Evolutionary conservation across 73 alveolate genomes (phyloP).

Genomic region (Paramecium bursaria): DNA sequence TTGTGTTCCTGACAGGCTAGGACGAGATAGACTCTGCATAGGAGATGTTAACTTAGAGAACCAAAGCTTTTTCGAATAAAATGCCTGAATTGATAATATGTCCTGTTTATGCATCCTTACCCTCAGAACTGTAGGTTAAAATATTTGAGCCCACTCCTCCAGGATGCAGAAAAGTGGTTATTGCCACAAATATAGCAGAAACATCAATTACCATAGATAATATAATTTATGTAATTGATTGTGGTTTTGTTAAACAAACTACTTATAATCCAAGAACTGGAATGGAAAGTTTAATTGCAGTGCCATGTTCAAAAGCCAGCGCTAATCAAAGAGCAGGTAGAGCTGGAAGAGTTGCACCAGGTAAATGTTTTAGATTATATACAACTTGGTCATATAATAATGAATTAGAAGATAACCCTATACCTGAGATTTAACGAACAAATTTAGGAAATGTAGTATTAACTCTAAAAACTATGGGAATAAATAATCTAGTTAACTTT

Average conservation of each 20-base stretch:
- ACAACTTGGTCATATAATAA: conserved; percentile 96
- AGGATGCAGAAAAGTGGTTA: conserved; percentile 96
- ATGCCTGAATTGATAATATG: conserved; percentile 95
- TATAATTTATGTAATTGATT: conserved; percentile 97
- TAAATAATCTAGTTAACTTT: conserved; percentile 96
- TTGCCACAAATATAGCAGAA: conserved; percentile 99
- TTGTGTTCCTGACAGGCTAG: conserved; percentile 98
- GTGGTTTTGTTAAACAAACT: conserved; percentile 98
- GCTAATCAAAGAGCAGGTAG: conserved; percentile 87
- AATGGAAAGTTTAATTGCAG: conserved; percentile 90
- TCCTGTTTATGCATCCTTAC: conserved; percentile 98
- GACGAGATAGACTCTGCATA: conserved; percentile 99
- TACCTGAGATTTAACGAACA: conserved; percentile 99
- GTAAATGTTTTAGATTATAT: conserved; percentile 99
- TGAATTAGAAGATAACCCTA: conserved; percentile 96
- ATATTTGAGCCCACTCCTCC: conserved; percentile 98
- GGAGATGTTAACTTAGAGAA: conserved; percentile 93
- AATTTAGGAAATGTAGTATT: conserved; percentile 97
- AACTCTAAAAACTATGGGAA: conserved; percentile 98
- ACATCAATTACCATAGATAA: conserved; percentile 97
- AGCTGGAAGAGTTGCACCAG: conserved; percentile 99
- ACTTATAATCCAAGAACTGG: conserved; percentile 98
- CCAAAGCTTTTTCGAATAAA: conserved; percentile 95
- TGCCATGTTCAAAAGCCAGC: conserved; percentile 73
- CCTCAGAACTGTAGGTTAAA: conserved; percentile 99